phyloP scores from a whole-genome alignment of 306 rosid genomes.

The Fragaria iinumae region DNA sequence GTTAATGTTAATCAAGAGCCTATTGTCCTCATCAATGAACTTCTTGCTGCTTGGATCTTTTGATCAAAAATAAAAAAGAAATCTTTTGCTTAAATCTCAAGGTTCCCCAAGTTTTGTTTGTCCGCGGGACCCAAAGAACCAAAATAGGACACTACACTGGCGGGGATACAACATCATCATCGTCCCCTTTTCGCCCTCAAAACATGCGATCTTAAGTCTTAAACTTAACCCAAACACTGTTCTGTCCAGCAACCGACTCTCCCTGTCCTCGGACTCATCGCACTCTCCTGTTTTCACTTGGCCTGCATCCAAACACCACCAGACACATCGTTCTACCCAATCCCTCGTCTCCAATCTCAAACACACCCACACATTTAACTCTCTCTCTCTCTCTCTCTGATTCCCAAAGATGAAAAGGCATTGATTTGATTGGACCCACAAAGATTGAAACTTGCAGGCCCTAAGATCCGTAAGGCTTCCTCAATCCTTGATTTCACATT shows the following conservation, averaged over 20 bases:
- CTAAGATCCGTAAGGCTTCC: constrained; percentile 34
- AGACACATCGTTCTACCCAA: constrained; percentile 6
- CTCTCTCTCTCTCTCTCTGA: constrained; percentile 18
- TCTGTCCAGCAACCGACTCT: not conserved
- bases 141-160: constrained; percentile 4
- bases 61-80: too few species aligned
- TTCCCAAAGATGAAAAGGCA: constrained; percentile 11
- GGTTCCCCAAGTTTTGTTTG: not conserved
- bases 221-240: constrained; percentile 6
- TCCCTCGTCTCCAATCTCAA: constrained; percentile 15
- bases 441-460: constrained; percentile 14
- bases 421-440: constrained; percentile 20
- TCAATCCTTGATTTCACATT: constrained; percentile 11
- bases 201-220: constrained; percentile 10
- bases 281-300: constrained; percentile 1
- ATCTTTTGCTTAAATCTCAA: not conserved
- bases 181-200: not conserved
- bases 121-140: constrained; percentile 9
- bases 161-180: constrained; percentile 2
- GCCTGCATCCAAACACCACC: not conserved
- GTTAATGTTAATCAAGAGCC: too few species aligned
- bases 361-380: not conserved
- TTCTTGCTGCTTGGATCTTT: too few species aligned
- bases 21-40: too few species aligned
- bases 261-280: constrained; percentile 34